A percentile compares a stretch with the other conserved stretches of the same genome.
phyloP scores from a whole-genome alignment of 257 asterid genomes.

The Penstemon eatonii region DNA sequence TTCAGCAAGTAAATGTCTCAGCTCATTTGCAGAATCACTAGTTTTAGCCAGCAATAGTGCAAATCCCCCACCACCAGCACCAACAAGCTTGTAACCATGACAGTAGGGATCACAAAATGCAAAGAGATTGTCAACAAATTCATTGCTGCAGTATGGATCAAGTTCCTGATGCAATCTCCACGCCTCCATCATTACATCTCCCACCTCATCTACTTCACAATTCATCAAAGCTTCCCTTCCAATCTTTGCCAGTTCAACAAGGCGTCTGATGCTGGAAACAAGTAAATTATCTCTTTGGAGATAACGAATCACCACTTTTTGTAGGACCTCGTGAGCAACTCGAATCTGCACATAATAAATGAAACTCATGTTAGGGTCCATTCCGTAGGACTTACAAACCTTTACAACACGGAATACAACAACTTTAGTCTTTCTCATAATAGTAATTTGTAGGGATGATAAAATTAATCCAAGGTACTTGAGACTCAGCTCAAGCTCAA shows the following conservation, averaged over 20 bases:
- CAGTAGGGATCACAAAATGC: slow-evolving; percentile 62
- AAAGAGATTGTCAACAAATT: slow-evolving; percentile 74
- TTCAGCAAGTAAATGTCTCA: slow-evolving; percentile 43
- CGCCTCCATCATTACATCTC: slow-evolving; percentile 74
- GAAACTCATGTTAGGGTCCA: too few relatives aligned
- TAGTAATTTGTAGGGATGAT: too few relatives aligned
- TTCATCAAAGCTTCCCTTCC: slow-evolving; percentile 96
- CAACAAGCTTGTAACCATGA: slow-evolving; percentile 88
- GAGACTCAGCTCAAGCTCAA: too few relatives aligned
- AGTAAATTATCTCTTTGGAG: slow-evolving; percentile 88
- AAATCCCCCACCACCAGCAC: slow-evolving; percentile 99
- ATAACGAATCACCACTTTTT: slow-evolving; percentile 90
- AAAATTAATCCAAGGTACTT: too few relatives aligned
- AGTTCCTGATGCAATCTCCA: slow-evolving; percentile 99
- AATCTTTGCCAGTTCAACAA: slow-evolving; percentile 77
- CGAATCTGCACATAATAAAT: slow-evolving; percentile 61
- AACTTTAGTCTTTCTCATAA: too few relatives aligned
- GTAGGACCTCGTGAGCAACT: slow-evolving; percentile 90
- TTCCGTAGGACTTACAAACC: too few relatives aligned
- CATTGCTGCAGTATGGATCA: slow-evolving; percentile 94
- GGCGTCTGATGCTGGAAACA: slow-evolving; percentile 85
- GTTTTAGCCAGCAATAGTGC: slow-evolving; percentile 75
- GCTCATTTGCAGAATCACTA: slow-evolving; percentile 61
- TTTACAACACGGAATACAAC: too few relatives aligned
- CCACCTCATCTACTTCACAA: slow-evolving; percentile 68